Conservation (phyloP, 2,329 filamentous ascomycete genomes). For the Plenodomus tracheiphilus region DNA sequence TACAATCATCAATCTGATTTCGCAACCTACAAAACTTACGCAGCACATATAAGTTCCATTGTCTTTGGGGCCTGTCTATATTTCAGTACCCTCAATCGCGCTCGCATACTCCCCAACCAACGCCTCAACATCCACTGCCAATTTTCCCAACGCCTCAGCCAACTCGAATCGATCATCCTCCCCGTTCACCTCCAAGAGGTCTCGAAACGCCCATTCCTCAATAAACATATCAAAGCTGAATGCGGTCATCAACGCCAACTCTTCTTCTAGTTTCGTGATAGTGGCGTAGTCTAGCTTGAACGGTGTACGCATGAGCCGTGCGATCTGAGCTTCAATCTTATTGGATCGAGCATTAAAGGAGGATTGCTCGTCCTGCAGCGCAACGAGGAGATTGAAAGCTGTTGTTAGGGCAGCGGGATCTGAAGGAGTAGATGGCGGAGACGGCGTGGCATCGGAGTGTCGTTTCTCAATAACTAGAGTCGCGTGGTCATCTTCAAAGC, state of each 20-base stretch:
- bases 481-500: background rate
- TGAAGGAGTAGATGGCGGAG: background rate
- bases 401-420: background rate
- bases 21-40: no score
- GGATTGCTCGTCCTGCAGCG: background rate
- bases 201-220: slow-evolving; percentile 2
- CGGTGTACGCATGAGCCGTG: background rate
- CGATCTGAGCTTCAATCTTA: background rate
- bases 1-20: no score
- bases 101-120: background rate
- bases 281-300: background rate
- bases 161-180: background rate
- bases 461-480: background rate
- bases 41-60: no score
- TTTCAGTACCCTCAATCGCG: background rate
- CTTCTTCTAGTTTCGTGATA: background rate
- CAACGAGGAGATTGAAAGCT: background rate
- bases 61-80: no score
- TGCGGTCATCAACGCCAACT: background rate
- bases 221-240: slow-evolving; percentile 1
- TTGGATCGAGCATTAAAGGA: background rate
- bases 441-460: background rate
- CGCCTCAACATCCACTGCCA: background rate
- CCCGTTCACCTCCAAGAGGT: background rate
- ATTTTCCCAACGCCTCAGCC: background rate